Base-by-base conservation (phyloP, 2,329 filamentous ascomycete genomes). In the Dissoconium aciculare region DNA sequence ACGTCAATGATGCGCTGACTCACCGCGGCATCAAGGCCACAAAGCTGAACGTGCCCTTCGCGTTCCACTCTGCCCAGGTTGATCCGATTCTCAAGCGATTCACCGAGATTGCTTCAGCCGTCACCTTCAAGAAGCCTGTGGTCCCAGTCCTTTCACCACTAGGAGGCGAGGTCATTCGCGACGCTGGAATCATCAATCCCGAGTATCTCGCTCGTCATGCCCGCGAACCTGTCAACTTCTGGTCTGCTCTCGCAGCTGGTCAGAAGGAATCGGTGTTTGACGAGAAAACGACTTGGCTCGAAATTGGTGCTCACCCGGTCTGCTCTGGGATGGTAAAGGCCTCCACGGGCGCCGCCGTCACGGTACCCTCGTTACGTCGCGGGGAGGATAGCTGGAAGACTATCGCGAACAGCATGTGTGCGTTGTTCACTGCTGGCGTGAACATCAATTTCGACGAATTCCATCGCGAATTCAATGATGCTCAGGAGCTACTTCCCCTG, bases 271-370 rank as follows among this genome's bases (percentile, higher is more conserved):
- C 66, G 37, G 53, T 66, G 11, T 69, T 79, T 27, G 65, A 75
- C 38, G 69, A 74, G 39, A 71, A 73, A 55, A 78, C 74, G 4
- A 64, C 73, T 16, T 82, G 71, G 69, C 58, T 84, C 33, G 78
- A 84, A 51, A 58, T 83, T 39, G 78, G 78, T n/a, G 76, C 78
- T 21, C 74, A 81, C 45, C 75, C 77, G 0, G 68, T 82, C 10
- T 78, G 71, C 52, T 64, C 66, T 26, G 67, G 67, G 36, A 74
- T 83, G 65, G 66, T 81, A 40, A 77, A 75, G 58, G 66, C 69
- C 11, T 71, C 67, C 4, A 64, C 78, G 32, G 67, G 66, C 15
- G 56, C 62, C 6, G 67, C 66, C 15, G 60, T 66, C 24, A 66
- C 68, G 10, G 63, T 69, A 8, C 64, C 73, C 3, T 72, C 74